Percentiles rank a stretch among this genome's conserved stretches.
These are phyloP conservation scores for Glarea lozoyensis DNA, from an alignment of 495 filamentous ascomycete species.

Conservation along the genomic window DNA sequence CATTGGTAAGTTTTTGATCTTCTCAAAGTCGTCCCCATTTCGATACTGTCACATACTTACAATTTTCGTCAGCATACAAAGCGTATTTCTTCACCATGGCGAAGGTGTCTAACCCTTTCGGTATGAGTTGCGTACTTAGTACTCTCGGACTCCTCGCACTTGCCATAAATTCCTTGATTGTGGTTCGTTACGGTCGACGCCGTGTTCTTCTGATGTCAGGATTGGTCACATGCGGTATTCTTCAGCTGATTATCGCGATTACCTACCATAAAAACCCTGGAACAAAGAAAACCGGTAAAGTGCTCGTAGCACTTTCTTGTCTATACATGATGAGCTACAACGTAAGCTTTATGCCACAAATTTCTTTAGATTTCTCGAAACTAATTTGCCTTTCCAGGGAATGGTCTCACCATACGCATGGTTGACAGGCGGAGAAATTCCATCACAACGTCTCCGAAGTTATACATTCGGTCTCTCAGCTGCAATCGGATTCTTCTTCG, in stretches of 20 bases:
- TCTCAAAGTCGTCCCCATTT: too few species aligned
- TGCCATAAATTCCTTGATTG: slow-evolving; percentile 6
- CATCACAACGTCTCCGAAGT: slow-evolving; percentile 41
- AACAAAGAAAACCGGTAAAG: slow-evolving; percentile 37
- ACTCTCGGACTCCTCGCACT: slow-evolving; percentile 38
- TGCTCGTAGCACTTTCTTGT: slow-evolving; percentile 42
- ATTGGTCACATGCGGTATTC: slow-evolving; percentile 40
- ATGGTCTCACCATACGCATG: slow-evolving; percentile 3
- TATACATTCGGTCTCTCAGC: slow-evolving; percentile 50
- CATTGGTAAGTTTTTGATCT: slow-evolving; percentile 1
- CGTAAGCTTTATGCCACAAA: slow-evolving; percentile 45
- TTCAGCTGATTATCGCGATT: slow-evolving; percentile 43
- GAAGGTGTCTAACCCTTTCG: slow-evolving; percentile 47
- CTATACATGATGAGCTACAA: slow-evolving; percentile 50
- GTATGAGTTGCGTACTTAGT: slow-evolving; percentile 43
- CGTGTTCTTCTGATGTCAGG: slow-evolving; percentile 47
- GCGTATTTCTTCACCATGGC: slow-evolving; percentile 59
- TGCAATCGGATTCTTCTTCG: slow-evolving; percentile 41
- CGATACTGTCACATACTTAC: too few species aligned
- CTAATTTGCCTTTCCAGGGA: neutral
- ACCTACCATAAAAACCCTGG: slow-evolving; percentile 41
- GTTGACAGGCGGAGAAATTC: slow-evolving; percentile 30
- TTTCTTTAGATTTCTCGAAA: slow-evolving; percentile 42
- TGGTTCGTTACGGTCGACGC: slow-evolving; percentile 39
- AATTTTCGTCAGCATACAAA: slow-evolving; percentile 39